Base-by-base conservation (phyloP, 1,139 yeast genomes). In the Maudiozyma humilis region DNA sequence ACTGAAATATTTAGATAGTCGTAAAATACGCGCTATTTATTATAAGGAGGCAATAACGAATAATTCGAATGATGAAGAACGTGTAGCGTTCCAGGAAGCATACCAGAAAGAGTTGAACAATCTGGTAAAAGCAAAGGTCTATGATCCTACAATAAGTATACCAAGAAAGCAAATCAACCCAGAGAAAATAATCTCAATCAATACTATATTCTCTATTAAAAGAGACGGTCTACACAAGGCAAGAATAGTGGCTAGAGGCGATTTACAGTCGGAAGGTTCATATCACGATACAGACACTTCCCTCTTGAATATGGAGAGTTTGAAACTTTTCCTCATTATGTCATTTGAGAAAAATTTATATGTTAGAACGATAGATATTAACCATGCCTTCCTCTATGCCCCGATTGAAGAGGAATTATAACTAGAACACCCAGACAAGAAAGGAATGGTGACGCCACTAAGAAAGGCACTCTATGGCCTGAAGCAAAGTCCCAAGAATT, bases 301-400 rank as follows among this genome's bases (percentile, higher is more conserved):
- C 6, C 18, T 41, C 6, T 27, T 45, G 15, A 27, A 42, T n/a
- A 38, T 45, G 39, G 46, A 47, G 1, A 23, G 33, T 1, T 32
- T 47, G 15, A 43, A 40, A 36, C 12, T 47, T 8, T 29, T 45
- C 1, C 27, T 45, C 7, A 47, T 47, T 13, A 23, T 47, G 4
- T 42, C 43, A 1, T 30, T 29, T 14, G 35, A 46, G 6, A 39
- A 34, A 3, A 36, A 39, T 2, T 4, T 44, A 16, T 2, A 12
- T 4, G 8, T 44, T 10, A 32, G 19, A 37, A 44, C 47, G 5
- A 8, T 39, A 5, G 47, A 46, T 27, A 44, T 46, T 16, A 46
- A 44, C 17, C 46, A 44, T 37, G 46, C 47, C 7, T 46, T 44
- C 16, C 15, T 44, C 14, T 39, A 42, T 40, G 46, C 47, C 3